Evolutionary conservation across 495 filamentous ascomycete species (phyloP).

Genomic region (Halenospora varia): DNA sequence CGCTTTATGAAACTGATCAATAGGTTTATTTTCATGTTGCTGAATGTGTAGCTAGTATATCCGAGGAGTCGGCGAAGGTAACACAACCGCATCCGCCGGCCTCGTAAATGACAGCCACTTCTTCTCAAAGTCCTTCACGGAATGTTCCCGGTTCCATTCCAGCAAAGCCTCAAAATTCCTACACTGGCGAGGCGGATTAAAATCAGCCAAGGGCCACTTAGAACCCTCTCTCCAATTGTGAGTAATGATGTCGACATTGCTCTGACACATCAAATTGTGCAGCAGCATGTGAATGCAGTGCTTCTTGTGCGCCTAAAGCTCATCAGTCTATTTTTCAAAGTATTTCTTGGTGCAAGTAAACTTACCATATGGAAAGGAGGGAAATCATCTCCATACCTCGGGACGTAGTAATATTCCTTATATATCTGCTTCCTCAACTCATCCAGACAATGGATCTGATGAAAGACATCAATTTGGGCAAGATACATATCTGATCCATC

Average conservation of each 20-base stretch:
- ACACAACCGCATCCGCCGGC: background rate
- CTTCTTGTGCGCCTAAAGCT: background rate
- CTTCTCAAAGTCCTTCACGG: background rate
- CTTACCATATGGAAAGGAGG: no score
- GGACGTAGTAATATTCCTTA: conserved; percentile 9
- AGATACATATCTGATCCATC: background rate
- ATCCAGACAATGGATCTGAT: conserved; percentile 16
- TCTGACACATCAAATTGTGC: conserved; percentile 30
- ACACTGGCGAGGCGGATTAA: conserved; percentile 25
- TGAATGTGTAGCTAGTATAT: no score
- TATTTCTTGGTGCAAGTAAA: no score
- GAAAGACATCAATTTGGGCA: conserved; percentile 14
- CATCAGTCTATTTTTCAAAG: background rate
- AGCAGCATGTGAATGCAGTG: conserved; percentile 32
- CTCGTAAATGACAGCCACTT: background rate
- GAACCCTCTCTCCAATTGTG: conserved; percentile 23
- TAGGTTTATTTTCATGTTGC: no score
- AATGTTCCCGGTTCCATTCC: conserved; percentile 9
- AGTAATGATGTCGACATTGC: conserved; percentile 24
- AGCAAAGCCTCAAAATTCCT: conserved; percentile 19
- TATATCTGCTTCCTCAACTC: conserved; percentile 11
- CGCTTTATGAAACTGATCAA: no score
- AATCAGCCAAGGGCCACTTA: conserved; percentile 24
- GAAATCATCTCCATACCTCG: background rate
- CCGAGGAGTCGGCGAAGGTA: background rate